phyloP scores from a whole-genome alignment of 192 early-diverging fungal genomes.

The Radiomyces spectabilis region DNA sequence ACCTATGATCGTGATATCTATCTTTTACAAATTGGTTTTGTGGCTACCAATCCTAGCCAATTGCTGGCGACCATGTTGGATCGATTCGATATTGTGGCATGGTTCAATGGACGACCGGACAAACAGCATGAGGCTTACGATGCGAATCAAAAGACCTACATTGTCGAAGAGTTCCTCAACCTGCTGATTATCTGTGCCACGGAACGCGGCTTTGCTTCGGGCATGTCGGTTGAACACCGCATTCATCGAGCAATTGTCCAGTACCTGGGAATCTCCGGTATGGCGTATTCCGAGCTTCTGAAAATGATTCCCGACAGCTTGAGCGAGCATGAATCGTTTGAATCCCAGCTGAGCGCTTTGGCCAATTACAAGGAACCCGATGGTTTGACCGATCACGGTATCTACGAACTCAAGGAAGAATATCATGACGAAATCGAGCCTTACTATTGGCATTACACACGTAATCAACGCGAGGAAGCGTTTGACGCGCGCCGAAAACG shows the following conservation, averaged over 20 bases:
- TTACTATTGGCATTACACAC: slow-evolving; percentile 89
- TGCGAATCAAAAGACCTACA: slow-evolving; percentile 57
- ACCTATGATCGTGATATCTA: slow-evolving; percentile 89
- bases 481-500: slow-evolving; percentile 62
- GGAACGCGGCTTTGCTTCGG: slow-evolving; percentile 67
- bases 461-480: slow-evolving; percentile 86
- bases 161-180: slow-evolving; percentile 88
- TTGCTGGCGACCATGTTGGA: slow-evolving; percentile 79
- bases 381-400: slow-evolving; percentile 72
- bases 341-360: slow-evolving; percentile 66
- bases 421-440: slow-evolving; percentile 84
- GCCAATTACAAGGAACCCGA: slow-evolving; percentile 77
- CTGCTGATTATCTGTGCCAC: slow-evolving; percentile 76
- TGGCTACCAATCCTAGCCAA: slow-evolving; percentile 65
- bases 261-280: slow-evolving; percentile 53
- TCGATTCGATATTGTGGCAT: slow-evolving; percentile 75
- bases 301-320: slow-evolving; percentile 79
- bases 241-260: slow-evolving; percentile 87
- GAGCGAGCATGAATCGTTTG: slow-evolving; percentile 62
- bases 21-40: slow-evolving; percentile 67
- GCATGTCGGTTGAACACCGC: slow-evolving; percentile 52
- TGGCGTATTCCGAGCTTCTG: slow-evolving; percentile 78
- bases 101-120: slow-evolving; percentile 66
- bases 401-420: slow-evolving; percentile 88
- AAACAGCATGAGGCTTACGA: slow-evolving; percentile 51